Evolutionary conservation across 352 stramenopile genomes (phyloP).

Genomic region (Pythium biforme): DNA sequence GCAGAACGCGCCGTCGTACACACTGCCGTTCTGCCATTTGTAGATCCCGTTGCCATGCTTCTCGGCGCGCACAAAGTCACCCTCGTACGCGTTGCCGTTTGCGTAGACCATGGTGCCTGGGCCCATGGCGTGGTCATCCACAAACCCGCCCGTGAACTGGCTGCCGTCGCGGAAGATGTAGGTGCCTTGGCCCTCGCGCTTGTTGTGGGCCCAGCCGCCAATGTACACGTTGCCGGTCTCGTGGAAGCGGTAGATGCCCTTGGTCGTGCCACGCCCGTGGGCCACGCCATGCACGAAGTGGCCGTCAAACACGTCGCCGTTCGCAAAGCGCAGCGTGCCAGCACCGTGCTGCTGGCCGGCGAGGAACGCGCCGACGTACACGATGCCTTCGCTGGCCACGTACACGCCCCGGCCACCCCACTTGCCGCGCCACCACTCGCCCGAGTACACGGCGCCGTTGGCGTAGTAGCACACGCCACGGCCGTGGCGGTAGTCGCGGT

Average conservation of each 20-base stretch:
- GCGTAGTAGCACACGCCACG: conserved; percentile 73
- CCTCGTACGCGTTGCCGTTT: conserved; percentile 85
- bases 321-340: conserved; percentile 73
- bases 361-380: conserved; percentile 62
- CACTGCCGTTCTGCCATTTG: conserved; percentile 74
- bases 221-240: conserved; percentile 68
- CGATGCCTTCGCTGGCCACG: conserved; percentile 63
- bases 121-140: conserved; percentile 65
- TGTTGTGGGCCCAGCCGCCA: conserved; percentile 61
- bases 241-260: conserved; percentile 65
- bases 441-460: conserved; percentile 74
- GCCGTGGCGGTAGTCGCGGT: conserved; percentile 56
- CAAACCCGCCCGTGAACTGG: conserved; percentile 58
- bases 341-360: conserved; percentile 59
- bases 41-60: conserved; percentile 66
- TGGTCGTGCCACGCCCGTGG: conserved; percentile 45
- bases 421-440: conserved; percentile 59
- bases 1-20: conserved; percentile 74
- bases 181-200: conserved; percentile 66
- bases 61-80: conserved; percentile 59
- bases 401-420: conserved; percentile 63
- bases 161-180: conserved; percentile 65
- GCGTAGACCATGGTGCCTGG: conserved; percentile 75
- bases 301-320: conserved; percentile 76
- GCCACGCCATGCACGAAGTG: conserved; percentile 53